Base-by-base conservation (phyloP, 2,329 filamentous ascomycete genomes). In the Colletotrichum coccodes region DNA sequence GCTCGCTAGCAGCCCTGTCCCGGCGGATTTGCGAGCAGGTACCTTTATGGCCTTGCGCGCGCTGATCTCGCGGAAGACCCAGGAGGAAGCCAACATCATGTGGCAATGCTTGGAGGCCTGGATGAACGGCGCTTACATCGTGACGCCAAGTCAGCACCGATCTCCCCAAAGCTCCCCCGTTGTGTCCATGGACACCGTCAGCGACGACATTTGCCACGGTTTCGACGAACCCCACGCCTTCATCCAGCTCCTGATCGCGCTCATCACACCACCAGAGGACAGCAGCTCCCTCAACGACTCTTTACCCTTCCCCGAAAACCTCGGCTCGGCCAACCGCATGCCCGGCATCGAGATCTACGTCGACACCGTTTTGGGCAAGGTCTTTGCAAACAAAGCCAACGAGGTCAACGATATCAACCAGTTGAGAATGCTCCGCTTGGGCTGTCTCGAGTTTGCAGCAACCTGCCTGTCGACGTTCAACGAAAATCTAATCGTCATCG, bases 281-380 rank as follows among this genome's bases (percentile, higher is more conserved):
- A 85, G 89, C 54, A 85, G 84, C 44, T 85, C 87, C 0, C 83
- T 95, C 9, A 91, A 92, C 71, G 92, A 98, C 76, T 86, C 85
- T 1, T 83, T 99, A 4, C 92, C 95, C 0, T 99, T 98, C 75
- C 94, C 95, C 0, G 95, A 98, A 78, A 90, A 88, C 46, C 85
- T 99, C 9, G 95, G 95, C 5, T 89, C 90, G 18, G 87, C 90
- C 12, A 92, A 91, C 74, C 90, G 96, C 60, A 84, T 84, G 74
- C 90, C 94, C 16, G 96, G 97, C 2, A 94, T 99, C 70, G 95
- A 97, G 69, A 90, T 93, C 2, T 99, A 98, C 74, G 86, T 98
- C 64, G 97, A 99, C 79, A 98, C 96, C 77, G 91, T 94, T 23
- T 82, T 98, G 71, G 94, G 94, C 18, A 88, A 91, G 64, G 89